Conservation (phyloP, 2,329 filamentous ascomycete species). For the Pseudogymnoascus sp. region DNA sequence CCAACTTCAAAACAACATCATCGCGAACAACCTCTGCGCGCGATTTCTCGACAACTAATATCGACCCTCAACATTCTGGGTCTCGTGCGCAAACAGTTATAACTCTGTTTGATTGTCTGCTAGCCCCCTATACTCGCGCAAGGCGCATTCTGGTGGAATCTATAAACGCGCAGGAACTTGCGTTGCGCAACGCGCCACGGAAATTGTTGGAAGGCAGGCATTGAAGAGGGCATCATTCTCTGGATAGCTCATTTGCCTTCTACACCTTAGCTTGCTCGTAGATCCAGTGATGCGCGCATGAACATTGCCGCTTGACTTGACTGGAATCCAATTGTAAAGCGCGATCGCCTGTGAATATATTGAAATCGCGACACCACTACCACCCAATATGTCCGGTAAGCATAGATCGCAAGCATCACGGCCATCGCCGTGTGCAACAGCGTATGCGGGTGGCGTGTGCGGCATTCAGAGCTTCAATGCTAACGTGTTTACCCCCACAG, state of each 20-base stretch:
- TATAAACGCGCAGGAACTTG: constrained; percentile 4
- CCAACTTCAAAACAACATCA: not conserved
- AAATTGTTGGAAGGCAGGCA: constrained; percentile 7
- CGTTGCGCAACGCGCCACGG: constrained; percentile 6
- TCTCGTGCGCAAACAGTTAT: constrained; percentile 5
- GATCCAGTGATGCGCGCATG: constrained; percentile 28
- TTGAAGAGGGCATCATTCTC: constrained; percentile 12
- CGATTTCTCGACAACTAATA: not conserved
- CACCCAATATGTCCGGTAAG: constrained; percentile 54
- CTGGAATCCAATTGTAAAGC: constrained; percentile 24
- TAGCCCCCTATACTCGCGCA: not conserved
- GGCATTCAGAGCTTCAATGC: constrained; percentile 12
- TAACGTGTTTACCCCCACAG: constrained; percentile 33
- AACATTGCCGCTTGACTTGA: constrained; percentile 26
- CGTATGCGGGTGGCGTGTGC: not conserved
- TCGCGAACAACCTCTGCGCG: not conserved
- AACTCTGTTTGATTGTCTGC: constrained; percentile 6
- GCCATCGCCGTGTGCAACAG: not conserved
- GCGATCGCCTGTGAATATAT: constrained; percentile 19
- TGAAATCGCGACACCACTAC: constrained; percentile 4
- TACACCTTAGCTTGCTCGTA: constrained; percentile 27
- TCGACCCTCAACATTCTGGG: not conserved
- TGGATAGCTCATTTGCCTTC: constrained; percentile 22
- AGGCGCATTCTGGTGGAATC: not conserved
- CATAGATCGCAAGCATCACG: constrained; percentile 23